Conservation (phyloP, 345 rosid genomes). For the Anacardium occidentale region DNA sequence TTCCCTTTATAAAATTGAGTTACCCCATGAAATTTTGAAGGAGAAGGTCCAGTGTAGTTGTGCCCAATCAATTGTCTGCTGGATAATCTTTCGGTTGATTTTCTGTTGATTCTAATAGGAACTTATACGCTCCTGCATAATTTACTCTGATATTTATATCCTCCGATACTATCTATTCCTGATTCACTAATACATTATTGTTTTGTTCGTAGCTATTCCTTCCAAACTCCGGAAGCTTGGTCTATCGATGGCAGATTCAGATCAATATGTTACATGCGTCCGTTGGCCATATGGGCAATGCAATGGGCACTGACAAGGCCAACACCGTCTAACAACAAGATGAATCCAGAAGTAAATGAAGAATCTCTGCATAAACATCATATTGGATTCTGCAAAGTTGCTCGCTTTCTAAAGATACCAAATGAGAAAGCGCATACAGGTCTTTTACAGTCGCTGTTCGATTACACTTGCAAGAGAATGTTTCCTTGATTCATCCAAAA, state of each 20-base stretch:
- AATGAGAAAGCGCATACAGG: slow-evolving; percentile 39
- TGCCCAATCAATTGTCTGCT: too few relatives aligned
- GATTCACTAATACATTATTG: not conserved
- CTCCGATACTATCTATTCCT: not conserved
- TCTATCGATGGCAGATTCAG: slow-evolving; percentile 59
- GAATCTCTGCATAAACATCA: slow-evolving; percentile 38
- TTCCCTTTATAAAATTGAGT: slow-evolving; percentile 5
- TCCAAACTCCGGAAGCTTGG: slow-evolving; percentile 96
- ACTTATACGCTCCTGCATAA: not conserved
- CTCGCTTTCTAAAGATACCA: slow-evolving; percentile 67
- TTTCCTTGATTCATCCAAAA: not conserved
- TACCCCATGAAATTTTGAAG: not conserved
- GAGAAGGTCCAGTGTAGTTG: too few relatives aligned
- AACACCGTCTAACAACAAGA: slow-evolving; percentile 29
- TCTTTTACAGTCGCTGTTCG: slow-evolving; percentile 52
- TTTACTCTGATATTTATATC: not conserved
- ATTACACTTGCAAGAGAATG: slow-evolving; percentile 66
- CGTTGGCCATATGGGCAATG: slow-evolving; percentile 92
- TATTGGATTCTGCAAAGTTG: slow-evolving; percentile 58
- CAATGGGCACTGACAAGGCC: slow-evolving; percentile 79
- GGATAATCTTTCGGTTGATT: not conserved
- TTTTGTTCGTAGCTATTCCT: slow-evolving; percentile 54
- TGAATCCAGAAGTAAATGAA: slow-evolving; percentile 29
- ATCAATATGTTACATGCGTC: slow-evolving; percentile 78
- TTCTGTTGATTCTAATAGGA: not conserved